Evolutionary conservation across 768 basidiomycete species (phyloP).

Genomic region (Pulveroboletus frians): DNA sequence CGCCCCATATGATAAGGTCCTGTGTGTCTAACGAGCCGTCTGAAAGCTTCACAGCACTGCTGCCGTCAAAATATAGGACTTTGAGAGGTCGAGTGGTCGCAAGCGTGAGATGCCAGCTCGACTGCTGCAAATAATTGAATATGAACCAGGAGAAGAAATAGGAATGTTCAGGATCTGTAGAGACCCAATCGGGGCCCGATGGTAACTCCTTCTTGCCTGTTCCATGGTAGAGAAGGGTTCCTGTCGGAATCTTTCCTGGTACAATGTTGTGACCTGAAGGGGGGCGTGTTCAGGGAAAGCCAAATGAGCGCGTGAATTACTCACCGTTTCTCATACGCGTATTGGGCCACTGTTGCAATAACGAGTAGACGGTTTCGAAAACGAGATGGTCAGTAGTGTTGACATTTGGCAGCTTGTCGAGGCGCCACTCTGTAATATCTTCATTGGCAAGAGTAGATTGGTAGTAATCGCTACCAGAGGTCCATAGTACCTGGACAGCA

Average conservation of each 20-base stretch:
- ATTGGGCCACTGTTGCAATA: too few species aligned
- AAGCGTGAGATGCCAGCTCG: slow-evolving; percentile 17
- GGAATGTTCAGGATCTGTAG: slow-evolving; percentile 34
- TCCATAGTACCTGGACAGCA: slow-evolving; percentile 10
- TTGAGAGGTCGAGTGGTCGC: slow-evolving; percentile 32
- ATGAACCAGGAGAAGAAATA: slow-evolving; percentile 33
- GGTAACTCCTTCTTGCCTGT: slow-evolving; percentile 20
- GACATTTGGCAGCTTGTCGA: slow-evolving; percentile 19
- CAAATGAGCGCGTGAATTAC: slow-evolving; percentile 6
- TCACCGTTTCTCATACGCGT: slow-evolving; percentile 32
- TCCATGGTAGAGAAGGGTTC: slow-evolving; percentile 36
- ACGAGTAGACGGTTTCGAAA: neutral
- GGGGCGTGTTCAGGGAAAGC: slow-evolving; percentile 12
- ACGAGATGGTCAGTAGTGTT: slow-evolving; percentile 25
- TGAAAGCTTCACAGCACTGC: slow-evolving; percentile 40
- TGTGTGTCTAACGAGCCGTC: slow-evolving; percentile 43
- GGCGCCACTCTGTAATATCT: slow-evolving; percentile 15
- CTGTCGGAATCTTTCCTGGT: slow-evolving; percentile 31
- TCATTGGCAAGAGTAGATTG: neutral
- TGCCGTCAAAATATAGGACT: slow-evolving; percentile 50
- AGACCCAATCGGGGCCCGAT: slow-evolving; percentile 29
- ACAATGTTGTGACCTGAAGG: slow-evolving; percentile 23
- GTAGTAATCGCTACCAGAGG: neutral
- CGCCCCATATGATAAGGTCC: slow-evolving; percentile 8
- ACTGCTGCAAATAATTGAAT: neutral